phyloP scores from a whole-genome alignment of 1,139 yeast species.

The Oligophagozyma castellii region DNA sequence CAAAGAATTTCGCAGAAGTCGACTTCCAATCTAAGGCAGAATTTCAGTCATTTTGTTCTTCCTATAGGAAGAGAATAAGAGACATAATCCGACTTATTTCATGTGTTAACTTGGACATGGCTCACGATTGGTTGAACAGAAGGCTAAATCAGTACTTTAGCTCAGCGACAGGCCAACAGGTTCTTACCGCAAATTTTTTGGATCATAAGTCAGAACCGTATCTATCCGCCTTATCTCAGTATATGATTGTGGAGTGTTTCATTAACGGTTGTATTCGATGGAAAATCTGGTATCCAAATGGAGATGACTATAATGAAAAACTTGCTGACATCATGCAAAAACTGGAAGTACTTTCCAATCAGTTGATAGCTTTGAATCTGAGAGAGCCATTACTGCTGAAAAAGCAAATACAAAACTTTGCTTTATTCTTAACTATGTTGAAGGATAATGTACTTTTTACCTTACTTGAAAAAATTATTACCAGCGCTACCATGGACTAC shows the following conservation, averaged over 20 bases:
- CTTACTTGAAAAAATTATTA: conserved; percentile 74
- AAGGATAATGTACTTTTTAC: conserved; percentile 73
- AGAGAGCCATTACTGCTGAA: conserved; percentile 72
- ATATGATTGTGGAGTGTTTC: conserved; percentile 78
- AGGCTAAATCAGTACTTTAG: conserved; percentile 62
- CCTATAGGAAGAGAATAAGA: conserved; percentile 74
- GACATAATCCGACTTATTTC: conserved; percentile 82
- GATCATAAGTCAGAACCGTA: conserved; percentile 51
- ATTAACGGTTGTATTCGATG: conserved; percentile 91
- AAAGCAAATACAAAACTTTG: conserved; percentile 82
- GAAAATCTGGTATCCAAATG: conserved; percentile 72
- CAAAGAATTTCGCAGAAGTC: conserved; percentile 53
- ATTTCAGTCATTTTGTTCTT: conserved; percentile 58
- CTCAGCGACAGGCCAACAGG: conserved; percentile 55
- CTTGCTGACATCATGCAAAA: conserved; percentile 44
- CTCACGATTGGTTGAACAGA: conserved; percentile 68
- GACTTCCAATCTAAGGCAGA: conserved; percentile 89
- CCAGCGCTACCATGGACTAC: conserved; percentile 76
- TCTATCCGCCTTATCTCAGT: conserved; percentile 67
- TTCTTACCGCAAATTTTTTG: conserved; percentile 42
- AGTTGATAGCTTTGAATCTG: conserved; percentile 59
- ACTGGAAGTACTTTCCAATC: conserved; percentile 66
- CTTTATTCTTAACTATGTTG: conserved; percentile 89
- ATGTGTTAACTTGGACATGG: conserved; percentile 74
- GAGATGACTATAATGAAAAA: conserved; percentile 46